A percentile compares a stretch with the other conserved stretches of the same genome.
phyloP scores from a whole-genome alignment of 306 rosid genomes.

The Cucumis sativus region Cucumber_9930_V3 NC_026656.2:3912001-3912500 shows the following conservation, averaged over 20 bases:
- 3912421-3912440: not conserved
- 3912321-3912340: not conserved
- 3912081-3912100: not conserved
- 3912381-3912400: not conserved
- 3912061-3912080: not conserved
- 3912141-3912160: not conserved
- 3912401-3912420: not conserved
- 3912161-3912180: not conserved
- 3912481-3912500: conserved; percentile 7
- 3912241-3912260: not conserved
- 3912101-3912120: not conserved
- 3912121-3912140: not conserved
- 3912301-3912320: not conserved
- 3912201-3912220: not conserved
- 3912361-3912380: too few species aligned
- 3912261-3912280: not conserved
- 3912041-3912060: not conserved
- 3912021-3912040: not conserved
- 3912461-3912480: not conserved
- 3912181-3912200: not conserved
- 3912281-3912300: not conserved
- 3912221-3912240: not conserved
- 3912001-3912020: not conserved
- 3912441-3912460: too few species aligned
- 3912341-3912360: not conserved